These are phyloP conservation scores for Coprinopsis marcescibilis DNA, from an alignment of 768 basidiomycete species.

Conservation along the genomic window DNA sequence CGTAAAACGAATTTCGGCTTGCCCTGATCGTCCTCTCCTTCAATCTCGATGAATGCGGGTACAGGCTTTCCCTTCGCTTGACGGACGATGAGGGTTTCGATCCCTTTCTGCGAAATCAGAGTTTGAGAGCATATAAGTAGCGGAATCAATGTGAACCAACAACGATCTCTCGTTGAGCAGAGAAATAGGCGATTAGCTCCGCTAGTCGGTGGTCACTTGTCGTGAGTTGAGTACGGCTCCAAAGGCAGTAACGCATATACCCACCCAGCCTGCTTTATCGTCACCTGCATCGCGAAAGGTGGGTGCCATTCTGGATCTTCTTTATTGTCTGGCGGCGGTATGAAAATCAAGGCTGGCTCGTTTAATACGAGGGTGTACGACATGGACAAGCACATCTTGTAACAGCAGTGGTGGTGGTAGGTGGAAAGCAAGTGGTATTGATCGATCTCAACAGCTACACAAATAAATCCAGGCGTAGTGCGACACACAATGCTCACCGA, in stretches of 20 bases:
- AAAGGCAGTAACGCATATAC: conserved; percentile 1
- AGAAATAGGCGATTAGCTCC: conserved; percentile 24
- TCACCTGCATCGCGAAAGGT: conserved; percentile 26
- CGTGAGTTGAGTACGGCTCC: background rate
- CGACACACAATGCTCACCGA: background rate
- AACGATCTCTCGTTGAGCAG: conserved; percentile 30
- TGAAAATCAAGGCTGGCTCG: conserved; percentile 27
- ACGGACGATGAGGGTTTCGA: conserved; percentile 27
- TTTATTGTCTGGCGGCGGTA: conserved; percentile 18
- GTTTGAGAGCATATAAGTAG: background rate
- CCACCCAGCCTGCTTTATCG: conserved; percentile 25
- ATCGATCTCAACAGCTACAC: background rate
- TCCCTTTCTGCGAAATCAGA: conserved; percentile 21
- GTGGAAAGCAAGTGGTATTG: background rate
- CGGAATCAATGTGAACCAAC: conserved; percentile 17
- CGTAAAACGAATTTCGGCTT: background rate
- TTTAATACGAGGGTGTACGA: conserved; percentile 28
- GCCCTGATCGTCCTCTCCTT: conserved; percentile 16
- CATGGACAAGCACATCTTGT: conserved; percentile 12
- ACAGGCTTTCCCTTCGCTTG: conserved; percentile 24
- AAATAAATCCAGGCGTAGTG: background rate
- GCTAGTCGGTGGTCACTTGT: conserved; percentile 16
- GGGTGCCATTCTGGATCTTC: background rate
- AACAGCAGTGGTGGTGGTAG: background rate
- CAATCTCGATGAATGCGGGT: conserved; percentile 22